Conservation (phyloP, 129 eudicot genomes). For the Flaveria linearis region DNA sequence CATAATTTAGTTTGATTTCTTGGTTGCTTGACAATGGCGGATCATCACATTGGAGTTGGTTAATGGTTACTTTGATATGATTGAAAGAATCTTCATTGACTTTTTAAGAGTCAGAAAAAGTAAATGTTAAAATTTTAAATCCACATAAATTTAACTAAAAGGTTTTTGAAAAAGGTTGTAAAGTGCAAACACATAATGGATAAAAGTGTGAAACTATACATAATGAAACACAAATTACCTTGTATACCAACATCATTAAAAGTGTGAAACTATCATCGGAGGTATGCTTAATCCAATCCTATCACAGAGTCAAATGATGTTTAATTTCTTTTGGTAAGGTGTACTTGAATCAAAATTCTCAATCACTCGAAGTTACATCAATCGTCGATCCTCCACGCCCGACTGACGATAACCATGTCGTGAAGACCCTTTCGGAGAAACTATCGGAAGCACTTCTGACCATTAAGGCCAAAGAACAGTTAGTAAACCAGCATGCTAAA, state of each 20-base stretch:
- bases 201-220: no score
- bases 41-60: neutral
- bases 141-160: neutral
- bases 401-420: conserved; percentile 29
- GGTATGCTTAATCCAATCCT: neutral
- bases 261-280: no score
- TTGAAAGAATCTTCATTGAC: neutral
- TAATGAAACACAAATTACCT: no score
- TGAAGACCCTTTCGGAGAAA: conserved; percentile 33
- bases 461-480: conserved; percentile 41
- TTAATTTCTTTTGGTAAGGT: conserved; percentile 21
- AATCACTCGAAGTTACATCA: conserved; percentile 21
- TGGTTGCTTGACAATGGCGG: conserved; percentile 5
- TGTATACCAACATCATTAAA: no score
- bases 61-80: conserved; percentile 1
- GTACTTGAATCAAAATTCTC: conserved; percentile 26
- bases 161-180: neutral
- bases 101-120: conserved; percentile 17
- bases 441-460: conserved; percentile 34
- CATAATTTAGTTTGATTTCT: neutral
- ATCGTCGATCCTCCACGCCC: conserved; percentile 14
- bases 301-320: neutral
- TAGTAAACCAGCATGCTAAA: conserved; percentile 42
- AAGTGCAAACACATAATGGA: neutral
- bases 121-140: conserved; percentile 2